Conservation (phyloP, 352 stramenopile genomes). For the Pythium angustatum region DNA sequence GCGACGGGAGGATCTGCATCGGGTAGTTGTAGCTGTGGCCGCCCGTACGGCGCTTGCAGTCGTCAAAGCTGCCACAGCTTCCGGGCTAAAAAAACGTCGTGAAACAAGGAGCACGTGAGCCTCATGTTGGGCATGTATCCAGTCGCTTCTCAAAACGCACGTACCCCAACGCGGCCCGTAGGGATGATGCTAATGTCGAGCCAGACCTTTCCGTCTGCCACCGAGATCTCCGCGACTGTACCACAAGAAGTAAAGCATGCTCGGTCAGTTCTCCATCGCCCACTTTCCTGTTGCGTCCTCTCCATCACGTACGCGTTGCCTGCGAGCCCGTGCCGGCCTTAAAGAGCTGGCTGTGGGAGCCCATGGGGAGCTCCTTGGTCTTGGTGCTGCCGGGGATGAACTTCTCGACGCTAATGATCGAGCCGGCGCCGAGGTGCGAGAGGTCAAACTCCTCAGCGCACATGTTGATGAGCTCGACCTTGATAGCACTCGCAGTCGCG, state of each 20-base stretch:
- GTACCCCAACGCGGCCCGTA: slow-evolving; percentile 24
- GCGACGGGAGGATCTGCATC: slow-evolving; percentile 53
- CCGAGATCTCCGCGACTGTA: slow-evolving; percentile 30
- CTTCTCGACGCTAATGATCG: slow-evolving; percentile 19
- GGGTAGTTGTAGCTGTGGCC: slow-evolving; percentile 66
- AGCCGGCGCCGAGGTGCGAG: slow-evolving; percentile 17
- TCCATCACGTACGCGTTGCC: slow-evolving; percentile 27
- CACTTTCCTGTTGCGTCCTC: neutral
- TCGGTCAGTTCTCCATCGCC: neutral
- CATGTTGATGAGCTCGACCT: slow-evolving; percentile 29
- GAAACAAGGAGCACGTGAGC: neutral
- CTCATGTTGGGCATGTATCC: too few species aligned
- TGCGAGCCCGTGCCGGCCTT: slow-evolving; percentile 27
- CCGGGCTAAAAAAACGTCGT: slow-evolving; percentile 34
- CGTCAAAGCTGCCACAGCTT: slow-evolving; percentile 42
- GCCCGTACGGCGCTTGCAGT: slow-evolving; percentile 54
- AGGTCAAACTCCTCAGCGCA: slow-evolving; percentile 28
- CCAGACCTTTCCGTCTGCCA: slow-evolving; percentile 16
- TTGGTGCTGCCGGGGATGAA: slow-evolving; percentile 17
- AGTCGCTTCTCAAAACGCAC: too few species aligned
- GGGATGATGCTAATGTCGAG: slow-evolving; percentile 37
- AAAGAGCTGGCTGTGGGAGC: slow-evolving; percentile 22
- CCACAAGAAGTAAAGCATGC: neutral
- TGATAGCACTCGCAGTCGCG: slow-evolving; percentile 10
- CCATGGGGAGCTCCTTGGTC: slow-evolving; percentile 22